Base-by-base conservation (phyloP, 805 yeast species). In the Zygoascus flipseniorum region DNA sequence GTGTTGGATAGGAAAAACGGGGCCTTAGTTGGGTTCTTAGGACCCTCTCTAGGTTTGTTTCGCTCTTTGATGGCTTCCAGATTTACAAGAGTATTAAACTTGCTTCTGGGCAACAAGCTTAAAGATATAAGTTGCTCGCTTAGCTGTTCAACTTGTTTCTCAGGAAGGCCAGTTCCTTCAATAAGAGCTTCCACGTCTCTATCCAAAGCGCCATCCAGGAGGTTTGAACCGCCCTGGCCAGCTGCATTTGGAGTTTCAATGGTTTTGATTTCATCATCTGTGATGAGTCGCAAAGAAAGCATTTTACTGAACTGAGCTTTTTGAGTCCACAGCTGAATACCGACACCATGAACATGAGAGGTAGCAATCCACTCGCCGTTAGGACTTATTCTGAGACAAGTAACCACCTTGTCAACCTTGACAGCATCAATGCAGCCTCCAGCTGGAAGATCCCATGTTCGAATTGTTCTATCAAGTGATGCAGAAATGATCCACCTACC, bases 391-490 rank as follows among this genome's bases (percentile, higher is more conserved):
- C 83, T 81, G 32, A 95, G 74, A 52, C 79, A 74, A 0, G 97
- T 89, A 2, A 85, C 95, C n/a, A 89, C 90, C 60, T 76, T 80
- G 1, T 85, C 81, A 26, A 93, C 76, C 51, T 74, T 72, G 16
- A 92, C 82, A 57, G 97, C 97, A 71, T 93, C 99, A 54, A 93
- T 89, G 69, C 98, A 92, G 0, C 90, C 88, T 48, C 99, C 98
- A 1, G 97, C 86, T 43, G 98, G 98, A 55, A 93, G 77, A 68
- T 93, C 98, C 98, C 98, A 93, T 0, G 97, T 89, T 63, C 99
- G 80, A 48, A 93, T 75, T 0, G 98, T 89, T 1, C 87, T 77
- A 66, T 93, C 99, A 56, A 89, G 73, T 0, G 89, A 78, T 1
- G 87, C 82, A 23, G 93, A 81, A 8, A 93, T 82, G 37, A 93